Base-by-base conservation (phyloP, 768 basidiomycete species). In the Terana coerulea region DNA sequence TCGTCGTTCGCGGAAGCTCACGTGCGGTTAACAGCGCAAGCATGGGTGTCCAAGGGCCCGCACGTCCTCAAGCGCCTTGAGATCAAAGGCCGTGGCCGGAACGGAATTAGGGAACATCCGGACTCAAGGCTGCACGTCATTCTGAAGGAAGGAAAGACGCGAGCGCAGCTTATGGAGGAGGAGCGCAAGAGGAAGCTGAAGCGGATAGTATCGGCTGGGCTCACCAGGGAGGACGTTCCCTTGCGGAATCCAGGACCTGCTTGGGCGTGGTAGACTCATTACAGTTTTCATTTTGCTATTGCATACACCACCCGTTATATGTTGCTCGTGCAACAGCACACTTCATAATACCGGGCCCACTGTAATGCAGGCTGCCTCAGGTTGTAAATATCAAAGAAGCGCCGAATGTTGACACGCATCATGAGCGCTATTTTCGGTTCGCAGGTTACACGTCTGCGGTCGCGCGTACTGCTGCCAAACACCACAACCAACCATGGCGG, bases 41-140 rank as follows among this genome's bases (percentile, higher is more conserved):
- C 94, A 19, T 99, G 94, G 95, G 93, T 97, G 14, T 86, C 81
- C 41, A 98, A 98, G 67, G 93, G 88, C 5, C 74, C 75, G 6
- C 80, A 76, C 33, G 69, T 72, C 21, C 71, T 79, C 33, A 83
- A 80, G 54, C 80, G 85, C 47, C 58, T 92, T 17, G 92, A 97
- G 59, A 81, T 88, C 52, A 86, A 83, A 67, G 95, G 91, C 47
- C 81, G 95, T 57, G 89, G 88, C 29, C 85, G 86, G 59, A 75
- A 67, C 50, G 95, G 95, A 47, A 75, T 92, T 52, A 84, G 86
- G 44, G 75, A 79, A 11, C 91, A 90, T 64, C 86, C 83, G 0
- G 80, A 83, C 52, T 81, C 94, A 9, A 80, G 84, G 40, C 62
- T 97, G 62, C 78, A 79, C 59, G 87, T 95, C 30, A 64, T 91